A percentile compares a stretch with the other conserved stretches of the same genome.
Conservation (phyloP, 2,329 filamentous ascomycete genomes). For the Colletotrichum destructivum region DNA sequence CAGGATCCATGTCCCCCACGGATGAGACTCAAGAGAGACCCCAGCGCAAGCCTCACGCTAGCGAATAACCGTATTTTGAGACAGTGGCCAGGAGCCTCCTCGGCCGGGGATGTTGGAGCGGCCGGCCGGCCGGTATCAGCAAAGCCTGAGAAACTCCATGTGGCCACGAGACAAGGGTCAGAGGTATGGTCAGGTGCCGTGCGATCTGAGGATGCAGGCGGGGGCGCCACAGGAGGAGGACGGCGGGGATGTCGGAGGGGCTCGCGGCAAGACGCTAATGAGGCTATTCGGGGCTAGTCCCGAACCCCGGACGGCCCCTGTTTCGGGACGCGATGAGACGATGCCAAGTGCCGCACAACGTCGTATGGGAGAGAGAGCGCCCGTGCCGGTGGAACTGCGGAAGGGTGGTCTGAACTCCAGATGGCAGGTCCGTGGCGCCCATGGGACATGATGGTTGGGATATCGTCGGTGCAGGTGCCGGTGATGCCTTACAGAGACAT, state of each 20-base stretch:
- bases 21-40: background rate
- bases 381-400: conserved; percentile 21
- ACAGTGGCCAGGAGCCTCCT: conserved; percentile 16
- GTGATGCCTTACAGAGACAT: conserved; percentile 6
- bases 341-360: conserved; percentile 40
- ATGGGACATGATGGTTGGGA: background rate
- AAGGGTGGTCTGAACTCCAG: conserved; percentile 33
- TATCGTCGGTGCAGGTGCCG: conserved; percentile 7
- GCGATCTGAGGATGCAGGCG: conserved; percentile 12
- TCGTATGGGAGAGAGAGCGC: conserved; percentile 15
- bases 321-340: conserved; percentile 41
- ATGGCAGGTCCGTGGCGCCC: conserved; percentile 28
- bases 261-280: conserved; percentile 4
- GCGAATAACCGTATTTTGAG: conserved; percentile 30
- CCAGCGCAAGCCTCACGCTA: conserved; percentile 31
- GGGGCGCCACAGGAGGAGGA: background rate
- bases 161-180: conserved; percentile 10
- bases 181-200: conserved; percentile 5
- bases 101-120: conserved; percentile 3
- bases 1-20: conserved; percentile 18
- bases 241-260: background rate
- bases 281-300: conserved; percentile 33
- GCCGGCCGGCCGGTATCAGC: conserved; percentile 22
- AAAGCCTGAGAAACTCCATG: conserved; percentile 1
- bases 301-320: conserved; percentile 19